Evolutionary conservation across 202 grass and related monocot genomes (phyloP).

Genomic region (Zoysia matrella): DNA sequence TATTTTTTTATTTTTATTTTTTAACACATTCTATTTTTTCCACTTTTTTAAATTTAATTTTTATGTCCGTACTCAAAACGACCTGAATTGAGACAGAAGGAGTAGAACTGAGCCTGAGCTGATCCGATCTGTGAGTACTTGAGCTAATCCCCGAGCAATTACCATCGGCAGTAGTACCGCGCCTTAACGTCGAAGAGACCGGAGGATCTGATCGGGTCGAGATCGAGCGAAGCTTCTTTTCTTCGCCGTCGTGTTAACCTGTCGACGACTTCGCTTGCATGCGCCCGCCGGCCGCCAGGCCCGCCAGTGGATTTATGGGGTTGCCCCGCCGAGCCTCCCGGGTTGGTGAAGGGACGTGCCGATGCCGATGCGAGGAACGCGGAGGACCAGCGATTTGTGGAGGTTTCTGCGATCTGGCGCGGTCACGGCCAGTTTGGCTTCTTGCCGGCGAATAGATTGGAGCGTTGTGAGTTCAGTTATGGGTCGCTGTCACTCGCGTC

Average conservation of each 20-base stretch:
- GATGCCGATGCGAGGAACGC: not conserved
- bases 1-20: no score
- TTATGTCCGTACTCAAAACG: no score
- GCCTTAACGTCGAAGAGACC: not conserved
- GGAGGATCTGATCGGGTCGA: not conserved
- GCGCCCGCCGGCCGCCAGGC: not conserved
- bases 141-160: not conserved
- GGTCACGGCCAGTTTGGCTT: not conserved
- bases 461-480: not conserved
- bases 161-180: not conserved
- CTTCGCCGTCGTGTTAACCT: no score
- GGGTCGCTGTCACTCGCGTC: constrained; percentile 27
- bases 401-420: not conserved
- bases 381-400: not conserved
- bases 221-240: constrained; percentile 11
- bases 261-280: not conserved
- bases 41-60: no score
- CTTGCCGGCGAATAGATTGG: not conserved
- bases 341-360: constrained; percentile 13
- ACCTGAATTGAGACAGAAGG: no score
- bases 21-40: no score
- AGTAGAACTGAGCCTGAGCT: not conserved
- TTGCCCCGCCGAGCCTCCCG: constrained; percentile 9
- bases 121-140: not conserved
- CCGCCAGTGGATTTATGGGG: constrained; percentile 1